Conservation (phyloP, 2,329 filamentous ascomycete species). For the Fusarium solani-melongenae region DNA sequence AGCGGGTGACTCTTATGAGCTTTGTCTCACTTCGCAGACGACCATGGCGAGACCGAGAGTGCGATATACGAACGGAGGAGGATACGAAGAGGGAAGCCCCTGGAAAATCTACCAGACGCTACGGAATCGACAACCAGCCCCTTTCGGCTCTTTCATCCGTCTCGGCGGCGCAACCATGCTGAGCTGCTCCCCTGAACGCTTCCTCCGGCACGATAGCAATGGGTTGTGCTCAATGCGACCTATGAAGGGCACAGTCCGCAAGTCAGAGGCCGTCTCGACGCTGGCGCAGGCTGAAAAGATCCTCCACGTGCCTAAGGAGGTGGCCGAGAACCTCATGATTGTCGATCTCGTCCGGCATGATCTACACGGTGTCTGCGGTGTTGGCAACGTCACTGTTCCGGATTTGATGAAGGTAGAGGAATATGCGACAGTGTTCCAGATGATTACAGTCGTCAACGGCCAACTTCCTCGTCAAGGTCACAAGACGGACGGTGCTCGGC, state of each 20-base stretch:
- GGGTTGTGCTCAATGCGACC: constrained; percentile 83
- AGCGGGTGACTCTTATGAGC: constrained; percentile 85
- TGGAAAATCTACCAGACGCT: constrained; percentile 81
- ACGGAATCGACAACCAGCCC: constrained; percentile 78
- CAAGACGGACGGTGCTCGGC: constrained; percentile 18
- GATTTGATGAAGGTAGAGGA: constrained; percentile 90
- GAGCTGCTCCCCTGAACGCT: constrained; percentile 89
- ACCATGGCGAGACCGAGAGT: constrained; percentile 60
- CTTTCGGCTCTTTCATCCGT: constrained; percentile 85
- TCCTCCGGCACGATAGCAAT: constrained; percentile 68
- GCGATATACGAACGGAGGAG: background rate
- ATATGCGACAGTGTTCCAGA: constrained; percentile 90
- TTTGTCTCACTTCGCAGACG: constrained; percentile 84
- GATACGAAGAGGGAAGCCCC: constrained; percentile 48
- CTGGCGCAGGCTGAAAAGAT: constrained; percentile 77
- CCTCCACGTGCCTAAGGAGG: constrained; percentile 85
- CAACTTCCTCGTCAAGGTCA: constrained; percentile 55
- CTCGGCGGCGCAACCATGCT: constrained; percentile 78
- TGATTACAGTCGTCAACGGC: constrained; percentile 88
- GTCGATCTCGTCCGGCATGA: constrained; percentile 97
- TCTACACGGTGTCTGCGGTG: constrained; percentile 83
- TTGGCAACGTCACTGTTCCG: constrained; percentile 77
- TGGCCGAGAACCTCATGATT: constrained; percentile 98
- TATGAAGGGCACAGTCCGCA: constrained; percentile 97
- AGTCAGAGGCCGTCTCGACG: constrained; percentile 72